Conservation (phyloP, 345 rosid genomes). For the Rhizophora apiculata region DNA sequence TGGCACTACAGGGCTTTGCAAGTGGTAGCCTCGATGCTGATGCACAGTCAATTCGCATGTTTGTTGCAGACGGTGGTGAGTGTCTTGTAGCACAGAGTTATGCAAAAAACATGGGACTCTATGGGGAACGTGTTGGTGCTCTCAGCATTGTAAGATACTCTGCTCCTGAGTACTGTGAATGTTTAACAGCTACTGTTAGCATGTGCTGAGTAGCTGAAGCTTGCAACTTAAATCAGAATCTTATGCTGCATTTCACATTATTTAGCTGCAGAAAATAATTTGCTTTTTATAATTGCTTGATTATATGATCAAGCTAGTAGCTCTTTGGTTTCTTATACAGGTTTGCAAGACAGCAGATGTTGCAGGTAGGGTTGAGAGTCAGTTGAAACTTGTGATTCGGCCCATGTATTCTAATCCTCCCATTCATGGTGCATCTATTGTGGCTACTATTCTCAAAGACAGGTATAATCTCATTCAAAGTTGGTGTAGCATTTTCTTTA, state of each 20-base stretch:
- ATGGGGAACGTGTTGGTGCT: slow-evolving; percentile 60
- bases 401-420: slow-evolving; percentile 62
- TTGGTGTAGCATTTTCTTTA: background rate
- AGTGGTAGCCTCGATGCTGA: slow-evolving; percentile 45
- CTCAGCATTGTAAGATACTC: slow-evolving; percentile 44
- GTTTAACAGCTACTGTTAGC: slow-evolving; percentile 8
- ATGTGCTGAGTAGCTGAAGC: background rate
- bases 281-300: background rate
- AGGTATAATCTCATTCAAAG: slow-evolving; percentile 8
- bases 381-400: slow-evolving; percentile 50
- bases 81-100: slow-evolving; percentile 48
- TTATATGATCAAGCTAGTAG: background rate
- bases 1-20: slow-evolving; percentile 43
- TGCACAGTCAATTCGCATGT: slow-evolving; percentile 46
- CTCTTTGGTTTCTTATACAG: slow-evolving; percentile 14
- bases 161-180: background rate
- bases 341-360: slow-evolving; percentile 48
- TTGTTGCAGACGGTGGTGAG: slow-evolving; percentile 56
- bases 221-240: background rate
- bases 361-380: slow-evolving; percentile 48
- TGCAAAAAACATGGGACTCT: slow-evolving; percentile 61
- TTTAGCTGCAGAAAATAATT: background rate
- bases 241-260: background rate
- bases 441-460: slow-evolving; percentile 34
- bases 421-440: slow-evolving; percentile 58